Percentiles rank a stretch among this genome's conserved stretches.
Conservation (phyloP, 202 grass and related monocot species). For the Panicum hallii region DNA sequence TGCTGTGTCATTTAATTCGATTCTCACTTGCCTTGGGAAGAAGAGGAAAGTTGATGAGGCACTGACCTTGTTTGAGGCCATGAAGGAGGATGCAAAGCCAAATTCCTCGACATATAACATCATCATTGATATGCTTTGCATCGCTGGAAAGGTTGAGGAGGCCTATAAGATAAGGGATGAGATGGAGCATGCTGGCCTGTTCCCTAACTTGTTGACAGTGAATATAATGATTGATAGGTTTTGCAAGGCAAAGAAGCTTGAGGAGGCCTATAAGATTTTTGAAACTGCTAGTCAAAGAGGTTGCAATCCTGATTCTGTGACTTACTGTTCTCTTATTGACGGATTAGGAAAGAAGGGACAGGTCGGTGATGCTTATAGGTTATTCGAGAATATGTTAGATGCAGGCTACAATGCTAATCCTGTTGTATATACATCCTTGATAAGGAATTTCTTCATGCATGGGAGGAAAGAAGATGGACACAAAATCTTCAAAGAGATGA, state of each 20-base stretch:
- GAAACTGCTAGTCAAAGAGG: constrained; percentile 69
- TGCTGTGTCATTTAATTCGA: constrained; percentile 90
- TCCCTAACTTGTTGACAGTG: constrained; percentile 80
- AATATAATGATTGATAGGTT: constrained; percentile 99
- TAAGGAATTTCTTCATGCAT: constrained; percentile 87
- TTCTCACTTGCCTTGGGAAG: constrained; percentile 86
- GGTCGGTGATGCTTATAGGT: constrained; percentile 83
- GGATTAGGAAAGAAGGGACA: constrained; percentile 87
- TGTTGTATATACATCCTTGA: constrained; percentile 85
- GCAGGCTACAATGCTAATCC: constrained; percentile 71
- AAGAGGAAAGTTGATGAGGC: constrained; percentile 76
- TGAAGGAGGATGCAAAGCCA: constrained; percentile 91
- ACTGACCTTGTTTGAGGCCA: constrained; percentile 66
- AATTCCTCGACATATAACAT: constrained; percentile 89
- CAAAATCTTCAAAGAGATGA: constrained; percentile 97
- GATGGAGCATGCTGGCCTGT: constrained; percentile 77
- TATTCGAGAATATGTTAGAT: constrained; percentile 94
- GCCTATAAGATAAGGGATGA: constrained; percentile 69
- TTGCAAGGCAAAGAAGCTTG: constrained; percentile 83
- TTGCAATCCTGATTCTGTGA: constrained; percentile 77
- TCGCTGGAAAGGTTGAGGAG: constrained; percentile 64
- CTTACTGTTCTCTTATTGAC: constrained; percentile 90
- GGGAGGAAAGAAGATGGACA: constrained; percentile 97
- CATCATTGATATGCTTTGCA: constrained; percentile 89
- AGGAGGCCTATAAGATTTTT: constrained; percentile 80